Base-by-base conservation (phyloP, 768 basidiomycete species). In the Leccinum subgranulosum region DNA sequence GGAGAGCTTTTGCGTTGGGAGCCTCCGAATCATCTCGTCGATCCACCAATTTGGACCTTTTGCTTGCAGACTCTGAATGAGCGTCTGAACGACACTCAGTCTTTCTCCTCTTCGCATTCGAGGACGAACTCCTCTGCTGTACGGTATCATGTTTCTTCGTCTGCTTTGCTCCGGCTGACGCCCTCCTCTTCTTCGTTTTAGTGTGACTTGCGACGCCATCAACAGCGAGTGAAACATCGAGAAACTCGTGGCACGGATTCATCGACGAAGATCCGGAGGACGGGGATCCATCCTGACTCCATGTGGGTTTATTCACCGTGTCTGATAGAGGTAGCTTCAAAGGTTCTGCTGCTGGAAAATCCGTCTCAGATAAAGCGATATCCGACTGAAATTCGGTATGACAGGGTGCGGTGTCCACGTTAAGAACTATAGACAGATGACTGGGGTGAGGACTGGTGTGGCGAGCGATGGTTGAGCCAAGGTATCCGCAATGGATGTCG, bases 291-390 rank as follows among this genome's bases (percentile, higher is more conserved):
- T 53, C 43, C 14, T 51, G 64, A 33, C 34, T 28, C 12, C 12
- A 39, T 6, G 33, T 6, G 9, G 43, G 51, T 51, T 55, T 60
- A 51, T 69, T 69, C 54, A 69, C 58, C 23, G 57, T 60, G 27
- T 69, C 63, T 12, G 68, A 64, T 14, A 69, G 34, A 23, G 65
- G 67, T 6, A 57, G 19, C 29, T 67, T 68, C 19, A 19, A 19
- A 28, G 27, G 52, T 53, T 68, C 70, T 65, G 57, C 60, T 50
- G 64, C 59, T 6, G 57, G 56, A 12, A 56, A 54, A 47, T 65
- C 64, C 58, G 64, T 49, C 39, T 64, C 60, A 28, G 65, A 61
- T 34, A 70, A 55, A 27, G 60, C 61, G 9, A 12, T 15, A 9
- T 63, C 59, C 23, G 36, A 34, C 11, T 60, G 48, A 28, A 50